Evolutionary conservation across 2,329 filamentous ascomycete genomes (phyloP).

Genomic region (Aspergillus alliaceus): DNA sequence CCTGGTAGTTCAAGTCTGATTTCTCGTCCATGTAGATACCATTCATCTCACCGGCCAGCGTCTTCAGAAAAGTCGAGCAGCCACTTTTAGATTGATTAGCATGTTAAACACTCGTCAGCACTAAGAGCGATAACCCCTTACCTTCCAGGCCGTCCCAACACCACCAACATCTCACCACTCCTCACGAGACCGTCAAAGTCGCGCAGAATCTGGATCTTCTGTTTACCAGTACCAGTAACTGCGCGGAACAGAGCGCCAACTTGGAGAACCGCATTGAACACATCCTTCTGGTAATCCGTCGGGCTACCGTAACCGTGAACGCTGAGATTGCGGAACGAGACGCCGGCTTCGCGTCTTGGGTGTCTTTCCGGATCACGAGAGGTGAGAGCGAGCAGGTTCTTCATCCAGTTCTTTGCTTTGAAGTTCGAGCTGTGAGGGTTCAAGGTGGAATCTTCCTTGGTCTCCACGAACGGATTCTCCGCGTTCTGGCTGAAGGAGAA

Average conservation of each 20-base stretch:
- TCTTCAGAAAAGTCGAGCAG: conserved; percentile 86
- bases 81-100: conserved; percentile 28
- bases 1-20: conserved; percentile 79
- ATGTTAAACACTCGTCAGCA: background rate
- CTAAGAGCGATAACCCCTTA: background rate
- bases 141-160: conserved; percentile 52
- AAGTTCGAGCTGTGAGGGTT: conserved; percentile 49
- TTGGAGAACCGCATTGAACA: conserved; percentile 39
- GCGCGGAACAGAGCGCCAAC: conserved; percentile 34
- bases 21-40: conserved; percentile 71
- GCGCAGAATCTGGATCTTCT: conserved; percentile 61
- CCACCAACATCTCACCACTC: conserved; percentile 58
- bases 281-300: conserved; percentile 64
- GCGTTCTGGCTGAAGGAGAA: conserved; percentile 23
- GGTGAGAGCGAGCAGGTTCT: conserved; percentile 46
- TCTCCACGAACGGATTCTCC: conserved; percentile 38
- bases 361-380: conserved; percentile 55
- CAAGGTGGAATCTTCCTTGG: conserved; percentile 35
- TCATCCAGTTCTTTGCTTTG: conserved; percentile 48
- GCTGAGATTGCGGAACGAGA: conserved; percentile 67
- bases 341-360: conserved; percentile 57
- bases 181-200: conserved; percentile 64
- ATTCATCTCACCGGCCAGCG: conserved; percentile 78
- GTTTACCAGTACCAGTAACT: conserved; percentile 37
- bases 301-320: conserved; percentile 67